Percentiles rank a stretch among this genome's conserved stretches.
Conservation (phyloP, 2,329 filamentous ascomycete species). For the Ophiocordyceps sinensis region DNA sequence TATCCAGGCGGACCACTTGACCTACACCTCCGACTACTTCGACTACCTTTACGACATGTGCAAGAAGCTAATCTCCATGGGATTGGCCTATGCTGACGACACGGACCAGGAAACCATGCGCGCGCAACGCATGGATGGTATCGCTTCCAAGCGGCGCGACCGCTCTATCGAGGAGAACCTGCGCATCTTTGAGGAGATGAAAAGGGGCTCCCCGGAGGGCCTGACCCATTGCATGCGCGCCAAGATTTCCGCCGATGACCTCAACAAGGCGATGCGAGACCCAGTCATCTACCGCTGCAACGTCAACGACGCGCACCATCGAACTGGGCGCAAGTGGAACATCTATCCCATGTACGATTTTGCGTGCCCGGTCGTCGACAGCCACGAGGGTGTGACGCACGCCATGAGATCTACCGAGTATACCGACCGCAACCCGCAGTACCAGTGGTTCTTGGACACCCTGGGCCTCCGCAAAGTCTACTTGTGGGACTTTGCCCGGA, state of each 20-base stretch:
- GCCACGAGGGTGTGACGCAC: constrained; percentile 69
- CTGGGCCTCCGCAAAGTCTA: constrained; percentile 62
- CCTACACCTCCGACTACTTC: constrained; percentile 94
- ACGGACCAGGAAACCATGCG: constrained; percentile 83
- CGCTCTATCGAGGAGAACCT: constrained; percentile 70
- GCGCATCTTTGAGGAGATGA: constrained; percentile 86
- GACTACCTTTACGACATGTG: constrained; percentile 79
- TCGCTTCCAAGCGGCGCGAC: constrained; percentile 69
- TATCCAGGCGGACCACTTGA: constrained; percentile 73
- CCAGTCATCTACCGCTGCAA: constrained; percentile 97
- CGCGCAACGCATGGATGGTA: constrained; percentile 68
- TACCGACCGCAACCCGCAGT: constrained; percentile 74
- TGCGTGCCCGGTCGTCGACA: constrained; percentile 69
- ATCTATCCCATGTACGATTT: constrained; percentile 83
- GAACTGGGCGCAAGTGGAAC: constrained; percentile 68
- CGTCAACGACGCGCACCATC: constrained; percentile 50
- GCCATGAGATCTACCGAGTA: constrained; percentile 77
- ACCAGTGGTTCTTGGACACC: constrained; percentile 71
- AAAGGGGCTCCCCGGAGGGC: constrained; percentile 65
- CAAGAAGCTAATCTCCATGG: constrained; percentile 70
- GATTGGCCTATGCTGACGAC: constrained; percentile 87
- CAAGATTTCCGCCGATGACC: constrained; percentile 81
- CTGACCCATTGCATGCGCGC: constrained; percentile 82
- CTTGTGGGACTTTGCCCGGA: constrained; percentile 73
- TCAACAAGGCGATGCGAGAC: constrained; percentile 91